Evolutionary conservation across 2,329 filamentous ascomycete genomes (phyloP), one percentile per base, ranked within the genome.

Genomic region (Nothophaeocryptopus gaeumannii): DNA sequence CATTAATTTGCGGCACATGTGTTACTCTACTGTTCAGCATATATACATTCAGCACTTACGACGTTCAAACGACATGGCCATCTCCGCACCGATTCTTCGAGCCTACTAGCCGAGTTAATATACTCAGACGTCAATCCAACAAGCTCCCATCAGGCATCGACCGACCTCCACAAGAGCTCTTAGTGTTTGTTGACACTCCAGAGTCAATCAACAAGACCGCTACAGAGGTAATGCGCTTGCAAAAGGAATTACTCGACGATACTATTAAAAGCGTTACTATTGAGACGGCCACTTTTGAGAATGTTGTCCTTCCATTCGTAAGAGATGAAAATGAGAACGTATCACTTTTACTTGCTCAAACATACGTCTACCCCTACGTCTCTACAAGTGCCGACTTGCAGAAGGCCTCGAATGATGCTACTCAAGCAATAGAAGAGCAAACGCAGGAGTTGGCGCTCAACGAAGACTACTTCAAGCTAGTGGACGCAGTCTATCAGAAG

Each of bases 361-460:
- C 74, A 49, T 67, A 69, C 51, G 72, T 74, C 65, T 74, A 74
- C 62, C 69, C 70, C 48, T 69, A 70, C 29, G 68, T 74, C 2
- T 73, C 71, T 10, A 72, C 71, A 5, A 66, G 71, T 57, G 65
- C 69, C 57, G 64, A 66, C 50, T 63, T 76, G 50, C 67, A 70
- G 50, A 71, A 75, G 60, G 70, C 71, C 4, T 70, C 70, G 15
- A 73, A 68, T 45, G 70, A 72, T 43, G 71, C 70, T 5, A 68
- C 72, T 54, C 68, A 74, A 65, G 55, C 71, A 58, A 65, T 76
- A 44, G 70, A 74, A 47, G 85, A 89, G 56, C 88, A 87, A 61
- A 72, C 75, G 43, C 89, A 89, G 56, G 86, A 90, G 70, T 81
- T 82, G 47, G 79, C 77, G 62, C 89, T 90, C 85, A 80, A 86